Conservation (phyloP, 148 eudicot genomes). For the Persicaria tinctoria region DNA sequence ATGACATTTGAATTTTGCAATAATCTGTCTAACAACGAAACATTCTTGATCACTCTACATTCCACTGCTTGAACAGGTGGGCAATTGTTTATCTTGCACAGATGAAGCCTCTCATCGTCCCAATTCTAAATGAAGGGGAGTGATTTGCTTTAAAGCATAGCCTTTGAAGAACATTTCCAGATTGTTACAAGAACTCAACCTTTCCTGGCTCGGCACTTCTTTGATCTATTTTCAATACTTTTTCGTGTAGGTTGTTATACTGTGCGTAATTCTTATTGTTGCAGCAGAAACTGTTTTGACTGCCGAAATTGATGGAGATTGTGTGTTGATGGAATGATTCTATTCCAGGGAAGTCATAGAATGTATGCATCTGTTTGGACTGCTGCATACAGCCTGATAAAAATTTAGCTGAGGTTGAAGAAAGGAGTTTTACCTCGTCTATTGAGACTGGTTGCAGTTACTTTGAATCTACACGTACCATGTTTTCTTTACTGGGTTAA, state of each 20-base stretch:
- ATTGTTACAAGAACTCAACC: neutral
- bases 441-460: too few relatives aligned
- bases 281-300: neutral
- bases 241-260: neutral
- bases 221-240: neutral
- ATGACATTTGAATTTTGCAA: neutral
- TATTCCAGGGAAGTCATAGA: neutral
- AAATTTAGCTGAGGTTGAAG: too few relatives aligned
- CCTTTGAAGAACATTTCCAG: neutral
- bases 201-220: neutral
- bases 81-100: conserved; percentile 95
- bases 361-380: too few relatives aligned
- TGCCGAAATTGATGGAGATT: neutral
- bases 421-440: too few relatives aligned
- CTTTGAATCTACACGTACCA: too few relatives aligned
- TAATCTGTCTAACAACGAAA: neutral
- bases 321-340: neutral
- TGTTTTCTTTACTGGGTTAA: too few relatives aligned
- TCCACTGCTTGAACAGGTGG: conserved; percentile 55
- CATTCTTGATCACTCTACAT: conserved; percentile 1
- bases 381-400: too few relatives aligned
- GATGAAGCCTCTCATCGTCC: conserved; percentile 93
- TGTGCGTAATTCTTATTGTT: neutral
- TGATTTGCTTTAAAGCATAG: conserved; percentile 22
- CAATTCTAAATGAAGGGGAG: conserved; percentile 78